Evolutionary conservation across 176 grass and related monocot genomes (phyloP).

Genomic region (Stipa capillata): DNA sequence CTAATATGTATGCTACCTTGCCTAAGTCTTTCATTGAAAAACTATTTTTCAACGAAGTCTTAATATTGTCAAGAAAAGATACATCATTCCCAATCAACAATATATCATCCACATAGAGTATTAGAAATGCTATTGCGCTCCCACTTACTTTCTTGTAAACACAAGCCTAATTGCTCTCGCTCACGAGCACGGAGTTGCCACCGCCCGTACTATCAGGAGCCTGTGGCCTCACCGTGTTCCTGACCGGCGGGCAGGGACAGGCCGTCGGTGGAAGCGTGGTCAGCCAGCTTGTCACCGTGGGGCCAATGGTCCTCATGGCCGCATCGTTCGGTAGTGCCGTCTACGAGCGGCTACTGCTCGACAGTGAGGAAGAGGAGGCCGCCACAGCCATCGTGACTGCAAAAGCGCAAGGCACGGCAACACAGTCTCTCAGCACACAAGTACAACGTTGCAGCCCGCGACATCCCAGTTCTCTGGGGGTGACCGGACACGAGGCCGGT

Average conservation of each 20-base stretch:
- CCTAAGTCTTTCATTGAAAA: no score
- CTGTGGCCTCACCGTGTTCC: slow-evolving; percentile 66
- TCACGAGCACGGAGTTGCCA: slow-evolving; percentile 82
- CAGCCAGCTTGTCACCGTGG: slow-evolving; percentile 59
- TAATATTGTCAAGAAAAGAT: no score
- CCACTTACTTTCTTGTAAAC: no score
- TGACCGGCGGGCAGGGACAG: slow-evolving; percentile 77
- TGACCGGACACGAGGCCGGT: slow-evolving; percentile 44
- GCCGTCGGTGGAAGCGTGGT: slow-evolving; percentile 82
- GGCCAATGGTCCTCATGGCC: slow-evolving; percentile 72
- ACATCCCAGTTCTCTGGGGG: slow-evolving; percentile 58
- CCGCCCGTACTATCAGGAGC: slow-evolving; percentile 73
- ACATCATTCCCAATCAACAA: no score
- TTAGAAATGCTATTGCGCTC: no score
- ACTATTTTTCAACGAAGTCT: no score
- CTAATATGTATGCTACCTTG: no score
- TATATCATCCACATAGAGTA: no score
- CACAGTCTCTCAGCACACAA: background rate
- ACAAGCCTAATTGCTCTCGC: no score
- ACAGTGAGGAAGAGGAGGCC: slow-evolving; percentile 34
- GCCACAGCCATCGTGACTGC: background rate
- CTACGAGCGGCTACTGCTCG: slow-evolving; percentile 80
- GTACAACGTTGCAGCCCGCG: slow-evolving; percentile 19
- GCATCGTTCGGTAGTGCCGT: slow-evolving; percentile 80
- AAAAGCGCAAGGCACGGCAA: background rate